Percentiles rank a stretch among this genome's conserved stretches.
phyloP scores from a whole-genome alignment of 371 early-diverging fungal species.

The Haplosporangium sp. region DNA sequence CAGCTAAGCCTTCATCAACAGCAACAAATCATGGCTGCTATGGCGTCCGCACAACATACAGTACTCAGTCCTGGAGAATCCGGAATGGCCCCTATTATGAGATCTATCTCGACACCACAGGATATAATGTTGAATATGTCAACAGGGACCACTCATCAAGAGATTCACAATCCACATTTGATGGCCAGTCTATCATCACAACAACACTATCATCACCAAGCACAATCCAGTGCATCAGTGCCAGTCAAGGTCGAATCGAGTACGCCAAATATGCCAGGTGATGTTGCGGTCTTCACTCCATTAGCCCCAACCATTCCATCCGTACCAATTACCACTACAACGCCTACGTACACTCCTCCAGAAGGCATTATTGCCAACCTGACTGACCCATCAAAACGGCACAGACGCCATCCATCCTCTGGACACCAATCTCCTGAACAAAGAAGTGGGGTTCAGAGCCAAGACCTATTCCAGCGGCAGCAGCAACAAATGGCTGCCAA shows the following conservation, averaged over 20 bases:
- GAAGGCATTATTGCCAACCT: slow-evolving; percentile 17
- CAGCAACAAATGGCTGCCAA: slow-evolving; percentile 46
- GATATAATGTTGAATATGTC: not conserved
- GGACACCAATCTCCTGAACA: slow-evolving; percentile 47
- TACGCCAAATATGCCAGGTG: slow-evolving; percentile 6
- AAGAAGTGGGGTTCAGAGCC: slow-evolving; percentile 28
- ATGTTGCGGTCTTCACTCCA: slow-evolving; percentile 37
- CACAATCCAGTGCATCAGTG: slow-evolving; percentile 9
- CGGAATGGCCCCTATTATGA: not conserved
- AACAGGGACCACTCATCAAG: slow-evolving; percentile 5
- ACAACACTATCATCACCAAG: slow-evolving; percentile 23
- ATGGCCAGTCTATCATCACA: not conserved
- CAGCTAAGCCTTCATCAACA: slow-evolving; percentile 3
- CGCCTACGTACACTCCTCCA: slow-evolving; percentile 27
- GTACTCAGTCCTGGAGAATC: not conserved
- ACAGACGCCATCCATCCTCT: slow-evolving; percentile 46
- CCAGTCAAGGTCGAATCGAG: slow-evolving; percentile 9
- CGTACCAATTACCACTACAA: slow-evolving; percentile 15
- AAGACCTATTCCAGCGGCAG: slow-evolving; percentile 32
- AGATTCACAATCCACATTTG: not conserved
- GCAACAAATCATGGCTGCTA: not conserved
- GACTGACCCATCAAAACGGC: slow-evolving; percentile 30
- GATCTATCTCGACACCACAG: not conserved
- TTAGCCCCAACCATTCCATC: slow-evolving; percentile 42
- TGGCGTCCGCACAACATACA: not conserved